Evolutionary conservation across 441 rosid species (phyloP), one percentile per base, ranked within the genome.

Genomic region (Populus trichocarpa): DNA sequence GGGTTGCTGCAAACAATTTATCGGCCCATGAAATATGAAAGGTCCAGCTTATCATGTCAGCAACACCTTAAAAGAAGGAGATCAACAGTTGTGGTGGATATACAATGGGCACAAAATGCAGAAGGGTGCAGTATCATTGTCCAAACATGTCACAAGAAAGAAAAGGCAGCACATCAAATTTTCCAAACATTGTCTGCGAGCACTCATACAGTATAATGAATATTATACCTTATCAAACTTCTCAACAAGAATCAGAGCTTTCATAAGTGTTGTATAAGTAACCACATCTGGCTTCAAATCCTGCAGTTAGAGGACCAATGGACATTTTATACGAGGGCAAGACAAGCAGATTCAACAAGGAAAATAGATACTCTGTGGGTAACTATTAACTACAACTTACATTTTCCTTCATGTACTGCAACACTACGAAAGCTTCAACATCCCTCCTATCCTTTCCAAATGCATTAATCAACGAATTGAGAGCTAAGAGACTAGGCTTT

Each of bases 391-490:
- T 64, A 71, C 20, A 33, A 79, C 85, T 84, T 66, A 93, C 99
- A 59, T 94, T 91, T 82, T 92, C 99, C 82, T 93, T 96, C 98
- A 96, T 94, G 87, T 90, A 94, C 78, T 89, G 93, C 75, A 96
- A 85, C 78, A 96, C 98, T 23, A 97, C 89, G 79, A 94, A 96
- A 22, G 98, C 99, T 88, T 94, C 99, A 11, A 81, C 92, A 63
- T 92, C 99, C 82, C 98, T 91, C 88, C 97, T 85, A 80, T 96
- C 99, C 87, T 92, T 96, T 8, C 97, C 97, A 87, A 94, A 96
- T 46, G 99, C 98, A 84, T 96, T 94, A 82, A 94, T 91, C 75
- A 96, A 85, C 8, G 98, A 94, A 83, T 96, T 96, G 70, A 96
- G 96, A 83, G 98, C 97, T 32, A 96, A 83, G 33, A 92, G 81